Percentiles rank a stretch among this genome's conserved stretches.
These are phyloP conservation scores for Candida sithepensis DNA, from an alignment of 805 yeast species.

Conservation along the genomic window DNA sequence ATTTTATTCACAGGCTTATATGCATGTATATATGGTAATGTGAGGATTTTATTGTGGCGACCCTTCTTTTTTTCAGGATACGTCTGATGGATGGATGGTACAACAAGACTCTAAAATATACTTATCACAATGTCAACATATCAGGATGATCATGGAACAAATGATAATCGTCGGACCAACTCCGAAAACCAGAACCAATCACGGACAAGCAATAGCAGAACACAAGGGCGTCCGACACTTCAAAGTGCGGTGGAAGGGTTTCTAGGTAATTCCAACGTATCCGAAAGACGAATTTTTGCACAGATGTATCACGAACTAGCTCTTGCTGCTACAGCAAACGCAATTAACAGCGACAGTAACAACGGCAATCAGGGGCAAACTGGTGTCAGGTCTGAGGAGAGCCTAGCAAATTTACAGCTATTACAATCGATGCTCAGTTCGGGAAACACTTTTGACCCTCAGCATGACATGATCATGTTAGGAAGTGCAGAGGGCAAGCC, in stretches of 20 bases:
- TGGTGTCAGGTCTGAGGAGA: neutral
- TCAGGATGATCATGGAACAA: slow-evolving; percentile 16
- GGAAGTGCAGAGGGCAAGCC: slow-evolving; percentile 38
- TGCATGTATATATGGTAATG: too few relatives aligned
- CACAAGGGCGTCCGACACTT: neutral
- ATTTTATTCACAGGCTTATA: too few relatives aligned
- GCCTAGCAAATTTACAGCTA: slow-evolving; percentile 1
- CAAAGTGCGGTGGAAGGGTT: slow-evolving; percentile 1
- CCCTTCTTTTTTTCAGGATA: too few relatives aligned
- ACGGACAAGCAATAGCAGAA: neutral
- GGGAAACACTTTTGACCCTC: slow-evolving; percentile 9
- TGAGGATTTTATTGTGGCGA: too few relatives aligned
- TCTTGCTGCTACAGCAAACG: too few relatives aligned
- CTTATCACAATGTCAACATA: slow-evolving; percentile 11
- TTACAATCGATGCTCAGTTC: slow-evolving; percentile 6
- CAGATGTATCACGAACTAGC: slow-evolving; percentile 1
- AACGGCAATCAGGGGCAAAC: neutral
- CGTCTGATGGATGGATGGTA: too few relatives aligned
- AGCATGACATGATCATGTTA: slow-evolving; percentile 3
- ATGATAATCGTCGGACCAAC: slow-evolving; percentile 3
- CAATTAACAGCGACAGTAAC: neutral
- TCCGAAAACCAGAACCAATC: neutral
- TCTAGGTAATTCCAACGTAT: neutral
- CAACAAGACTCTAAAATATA: too few relatives aligned
- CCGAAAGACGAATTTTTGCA: slow-evolving; percentile 1